Base-by-base conservation (phyloP, 148 eudicot species). In the Pouteria glomerata region DNA sequence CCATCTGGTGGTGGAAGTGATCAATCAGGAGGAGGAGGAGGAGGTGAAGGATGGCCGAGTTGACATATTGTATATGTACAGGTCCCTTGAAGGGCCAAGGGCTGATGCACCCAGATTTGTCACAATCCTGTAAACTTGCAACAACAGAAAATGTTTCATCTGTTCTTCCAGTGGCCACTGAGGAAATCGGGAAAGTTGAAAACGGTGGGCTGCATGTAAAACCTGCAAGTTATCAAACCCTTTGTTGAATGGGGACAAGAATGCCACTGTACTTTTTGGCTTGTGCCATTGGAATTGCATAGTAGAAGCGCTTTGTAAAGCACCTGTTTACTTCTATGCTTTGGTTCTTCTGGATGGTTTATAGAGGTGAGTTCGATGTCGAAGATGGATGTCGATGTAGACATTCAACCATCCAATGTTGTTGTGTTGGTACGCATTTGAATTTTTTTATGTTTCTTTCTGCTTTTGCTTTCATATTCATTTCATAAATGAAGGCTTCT, bases 71-170 rank as follows among this genome's bases (percentile, higher is more conserved):
- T 89, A 91, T 35, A 73, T 91, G 94, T 91, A 89, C 76, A 81
- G 91, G 68, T 89, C 97, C 53, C 90, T 91, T 23, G 90, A 82
- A 24, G 91, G 90, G 67, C 91, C 91, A 18, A 81, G 97, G 72
- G 76, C 67, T 30, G 94, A 89, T 82, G 85, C 83, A 44, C 88
- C 93, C 4, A 70, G 55, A 42, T 75, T 81, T 73, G 93, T 91
- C 76, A 77, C 79, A 65, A 85, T 89, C 68, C 71, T 87, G 66
- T 86, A 74, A 79, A 52, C 2, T 21, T 74, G 51, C 41, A 18
- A 34, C 29, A 39, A 60, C 60, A 31, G 42, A 35, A 14, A 71
- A 31, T 68, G 63, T 21, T 71, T 56, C 33, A 37, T 55, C 50
- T 63, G 66, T 69, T 55, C 26, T 31, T 41, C 27, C 45, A 24